phyloP scores from a whole-genome alignment of 1,139 yeast species.

The Trichomonascaceae sp. region DNA sequence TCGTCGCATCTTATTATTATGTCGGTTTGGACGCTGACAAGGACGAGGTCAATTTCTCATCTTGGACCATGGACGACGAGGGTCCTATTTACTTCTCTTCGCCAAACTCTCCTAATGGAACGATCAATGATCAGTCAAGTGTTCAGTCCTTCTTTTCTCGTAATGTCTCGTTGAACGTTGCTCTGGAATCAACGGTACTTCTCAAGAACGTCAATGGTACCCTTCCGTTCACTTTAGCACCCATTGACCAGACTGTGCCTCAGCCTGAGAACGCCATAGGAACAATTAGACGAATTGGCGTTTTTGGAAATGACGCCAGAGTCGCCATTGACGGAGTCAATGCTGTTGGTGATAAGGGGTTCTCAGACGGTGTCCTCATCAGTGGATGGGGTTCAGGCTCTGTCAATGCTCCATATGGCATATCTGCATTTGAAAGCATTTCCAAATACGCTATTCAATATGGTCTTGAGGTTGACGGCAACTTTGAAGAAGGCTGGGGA shows the following conservation, averaged over 20 bases:
- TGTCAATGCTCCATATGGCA: slow-evolving; percentile 47
- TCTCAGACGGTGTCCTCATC: slow-evolving; percentile 26
- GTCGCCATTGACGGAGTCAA: slow-evolving; percentile 35
- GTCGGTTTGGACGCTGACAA: slow-evolving; percentile 25
- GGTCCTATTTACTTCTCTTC: slow-evolving; percentile 47
- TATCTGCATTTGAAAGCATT: slow-evolving; percentile 43
- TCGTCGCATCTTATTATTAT: slow-evolving; percentile 50
- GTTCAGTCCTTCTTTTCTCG: slow-evolving; percentile 47
- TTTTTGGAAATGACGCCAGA: slow-evolving; percentile 32
- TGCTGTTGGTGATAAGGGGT: slow-evolving; percentile 29
- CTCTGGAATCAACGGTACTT: slow-evolving; percentile 51
- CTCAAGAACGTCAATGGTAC: slow-evolving; percentile 47
- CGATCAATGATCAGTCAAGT: slow-evolving; percentile 51
- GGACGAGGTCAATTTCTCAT: slow-evolving; percentile 47
- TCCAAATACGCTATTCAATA: slow-evolving; percentile 37
- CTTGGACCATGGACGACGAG: slow-evolving; percentile 53
- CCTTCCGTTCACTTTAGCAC: slow-evolving; percentile 47
- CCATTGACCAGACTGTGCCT: slow-evolving; percentile 40
- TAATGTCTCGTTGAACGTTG: slow-evolving; percentile 47
- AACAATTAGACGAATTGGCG: slow-evolving; percentile 39
- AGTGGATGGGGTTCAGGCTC: slow-evolving; percentile 45
- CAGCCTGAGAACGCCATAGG: slow-evolving; percentile 33
- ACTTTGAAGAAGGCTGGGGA: slow-evolving; percentile 22
- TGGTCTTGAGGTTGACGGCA: slow-evolving; percentile 20
- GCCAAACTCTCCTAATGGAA: slow-evolving; percentile 47